Percentiles rank a stretch among this genome's conserved stretches.
Conservation (phyloP, 768 basidiomycete genomes). For the Rhodotorula diobovata region DNA sequence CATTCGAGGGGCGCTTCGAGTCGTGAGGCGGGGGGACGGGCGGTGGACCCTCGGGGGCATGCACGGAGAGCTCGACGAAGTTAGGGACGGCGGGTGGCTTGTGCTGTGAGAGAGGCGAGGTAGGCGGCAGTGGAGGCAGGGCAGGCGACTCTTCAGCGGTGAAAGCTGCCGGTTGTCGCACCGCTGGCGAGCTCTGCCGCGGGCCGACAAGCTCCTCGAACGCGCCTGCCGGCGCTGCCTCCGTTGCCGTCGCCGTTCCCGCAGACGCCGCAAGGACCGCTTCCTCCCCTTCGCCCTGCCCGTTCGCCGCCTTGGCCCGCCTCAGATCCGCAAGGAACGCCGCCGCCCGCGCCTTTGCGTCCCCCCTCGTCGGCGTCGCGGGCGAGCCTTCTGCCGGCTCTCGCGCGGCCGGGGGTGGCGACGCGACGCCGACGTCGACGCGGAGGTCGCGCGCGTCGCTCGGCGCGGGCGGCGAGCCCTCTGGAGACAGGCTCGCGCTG, state of each 20-base stretch:
- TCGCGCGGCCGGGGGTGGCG: neutral
- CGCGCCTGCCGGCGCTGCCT: too few relatives aligned
- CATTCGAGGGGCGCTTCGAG: conserved; percentile 1
- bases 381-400: neutral
- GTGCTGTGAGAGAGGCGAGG: too few relatives aligned
- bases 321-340: conserved; percentile 31
- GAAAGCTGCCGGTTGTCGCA: too few relatives aligned
- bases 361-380: neutral
- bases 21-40: neutral
- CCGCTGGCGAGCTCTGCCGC: too few relatives aligned
- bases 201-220: too few relatives aligned
- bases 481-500: neutral
- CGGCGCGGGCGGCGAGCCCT: neutral
- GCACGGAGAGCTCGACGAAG: too few relatives aligned
- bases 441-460: neutral
- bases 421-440: neutral
- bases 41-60: neutral
- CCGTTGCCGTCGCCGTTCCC: too few relatives aligned
- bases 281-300: neutral
- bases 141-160: neutral
- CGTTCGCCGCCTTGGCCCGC: conserved; percentile 5
- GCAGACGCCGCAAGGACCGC: neutral
- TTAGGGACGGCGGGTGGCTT: too few relatives aligned
- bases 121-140: too few relatives aligned
- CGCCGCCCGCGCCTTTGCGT: conserved; percentile 30